Base-by-base conservation (phyloP, 495 filamentous ascomycete genomes). In the Tuber brumale region DNA sequence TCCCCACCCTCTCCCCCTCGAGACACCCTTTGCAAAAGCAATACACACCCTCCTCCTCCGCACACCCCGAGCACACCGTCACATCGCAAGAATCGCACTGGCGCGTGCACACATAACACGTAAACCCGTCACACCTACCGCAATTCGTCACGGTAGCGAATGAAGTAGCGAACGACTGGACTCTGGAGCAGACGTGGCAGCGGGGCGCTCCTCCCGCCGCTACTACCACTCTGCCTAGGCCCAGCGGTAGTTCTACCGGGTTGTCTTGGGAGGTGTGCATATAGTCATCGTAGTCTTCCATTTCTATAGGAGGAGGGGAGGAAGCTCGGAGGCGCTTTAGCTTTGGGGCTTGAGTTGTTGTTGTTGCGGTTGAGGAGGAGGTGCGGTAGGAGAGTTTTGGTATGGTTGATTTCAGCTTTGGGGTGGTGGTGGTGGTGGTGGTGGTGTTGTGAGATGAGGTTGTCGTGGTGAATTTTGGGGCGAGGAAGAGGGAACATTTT, bases 21-120 rank as follows among this genome's bases (percentile, higher is more conserved):
- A 80, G 69, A 76, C 78, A 80, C 76, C 66, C 69, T 42, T 71
- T 57, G 45, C 79, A 81, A 43, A 81, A 81, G 74, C 78, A 78
- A 73, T 81, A 76, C 18, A 81, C 79, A 35, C 70, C 79, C 70
- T 81, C 81, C 75, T 81, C 79, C 48, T 77, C 75, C 4, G 72
- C 57, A 37, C 79, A 81, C 57, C 42, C 72, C 16, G 78, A 80
- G 69, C 79, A 81, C 27, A 81, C 79, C 43, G 75, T 81, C 69
- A 78, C 79, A n/a, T 81, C 75, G 39, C 79, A 81, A 41, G 70
- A 46, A 66, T 80, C 78, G 19, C 79, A 81, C 44, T 61, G 76
- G 16, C 79, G 48, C 31, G 79, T 80, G 57, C 79, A 81, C 73
- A 81, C 79, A 23, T 80, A 77, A 42, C 79, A 81, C 44, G 79